phyloP scores from a whole-genome alignment of 495 filamentous ascomycete species.

The Pyronema domesticum region DNA sequence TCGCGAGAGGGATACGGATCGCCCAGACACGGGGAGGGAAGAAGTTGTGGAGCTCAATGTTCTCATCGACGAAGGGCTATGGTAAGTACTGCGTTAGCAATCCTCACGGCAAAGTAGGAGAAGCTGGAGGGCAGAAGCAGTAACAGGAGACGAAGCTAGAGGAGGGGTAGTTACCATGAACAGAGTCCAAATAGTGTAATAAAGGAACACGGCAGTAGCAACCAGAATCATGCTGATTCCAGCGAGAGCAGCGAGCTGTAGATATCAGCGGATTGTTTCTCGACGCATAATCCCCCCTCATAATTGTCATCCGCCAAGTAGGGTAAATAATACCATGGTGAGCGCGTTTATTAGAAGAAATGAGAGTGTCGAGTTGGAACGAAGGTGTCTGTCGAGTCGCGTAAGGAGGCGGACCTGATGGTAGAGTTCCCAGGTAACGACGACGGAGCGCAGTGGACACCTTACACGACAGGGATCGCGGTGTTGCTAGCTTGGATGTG shows the following conservation, averaged over 20 bases:
- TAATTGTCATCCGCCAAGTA: too few species aligned
- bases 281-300: neutral
- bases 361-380: too few species aligned
- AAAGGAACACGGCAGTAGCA: conserved; percentile 89
- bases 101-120: too few species aligned
- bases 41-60: conserved; percentile 80
- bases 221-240: conserved; percentile 95
- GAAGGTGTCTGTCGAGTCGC: too few species aligned
- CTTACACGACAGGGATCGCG: too few species aligned
- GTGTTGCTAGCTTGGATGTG: too few species aligned
- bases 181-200: conserved; percentile 96
- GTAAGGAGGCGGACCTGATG: too few species aligned
- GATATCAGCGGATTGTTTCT: neutral
- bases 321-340: too few species aligned
- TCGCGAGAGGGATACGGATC: conserved; percentile 92
- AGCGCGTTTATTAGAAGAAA: too few species aligned
- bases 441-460: too few species aligned
- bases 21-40: conserved; percentile 98
- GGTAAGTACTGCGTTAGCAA: neutral
- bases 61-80: conserved; percentile 90
- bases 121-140: neutral
- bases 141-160: conserved; percentile 20
- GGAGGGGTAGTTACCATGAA: conserved; percentile 65
- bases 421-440: too few species aligned
- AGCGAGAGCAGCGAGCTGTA: conserved; percentile 90